Conservation (phyloP, 1,284 basidiomycete genomes). For the Cryptococcus sp. region DNA sequence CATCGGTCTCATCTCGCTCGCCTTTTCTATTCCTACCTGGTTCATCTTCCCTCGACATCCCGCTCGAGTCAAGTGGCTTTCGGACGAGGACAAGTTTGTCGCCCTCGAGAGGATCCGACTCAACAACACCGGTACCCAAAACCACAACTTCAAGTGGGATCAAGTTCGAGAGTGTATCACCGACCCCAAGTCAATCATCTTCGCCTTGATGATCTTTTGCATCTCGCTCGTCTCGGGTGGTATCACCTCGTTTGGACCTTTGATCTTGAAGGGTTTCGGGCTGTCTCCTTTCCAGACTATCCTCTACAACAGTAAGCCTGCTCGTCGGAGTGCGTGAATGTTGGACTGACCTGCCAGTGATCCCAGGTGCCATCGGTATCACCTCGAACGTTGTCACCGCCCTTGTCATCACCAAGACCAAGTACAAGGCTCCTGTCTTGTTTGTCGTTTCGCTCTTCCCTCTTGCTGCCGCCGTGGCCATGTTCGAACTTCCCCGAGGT, state of each 20-base stretch:
- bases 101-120: slow-evolving; percentile 45
- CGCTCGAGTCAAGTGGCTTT: slow-evolving; percentile 40
- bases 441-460: slow-evolving; percentile 43
- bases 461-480: slow-evolving; percentile 29
- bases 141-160: slow-evolving; percentile 28
- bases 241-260: slow-evolving; percentile 34
- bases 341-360: slow-evolving; percentile 6
- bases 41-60: slow-evolving; percentile 38
- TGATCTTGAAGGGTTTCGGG: slow-evolving; percentile 34
- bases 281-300: slow-evolving; percentile 43
- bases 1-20: slow-evolving; percentile 43
- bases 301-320: slow-evolving; percentile 28
- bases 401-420: slow-evolving; percentile 45
- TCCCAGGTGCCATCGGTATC: slow-evolving; percentile 51
- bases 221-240: slow-evolving; percentile 33
- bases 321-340: neutral
- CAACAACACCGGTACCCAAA: slow-evolving; percentile 43
- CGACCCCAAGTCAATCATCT: slow-evolving; percentile 41
- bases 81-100: slow-evolving; percentile 39
- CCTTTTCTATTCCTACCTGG: slow-evolving; percentile 21
- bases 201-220: slow-evolving; percentile 28
- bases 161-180: slow-evolving; percentile 39
- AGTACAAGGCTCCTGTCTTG: slow-evolving; percentile 51
- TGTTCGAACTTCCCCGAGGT: slow-evolving; percentile 24
- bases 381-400: slow-evolving; percentile 45